Percentiles rank a stretch among this genome's conserved stretches.
Conservation (phyloP, 73 alveolate genomes). For the Durusdinium trenchii region DNA sequence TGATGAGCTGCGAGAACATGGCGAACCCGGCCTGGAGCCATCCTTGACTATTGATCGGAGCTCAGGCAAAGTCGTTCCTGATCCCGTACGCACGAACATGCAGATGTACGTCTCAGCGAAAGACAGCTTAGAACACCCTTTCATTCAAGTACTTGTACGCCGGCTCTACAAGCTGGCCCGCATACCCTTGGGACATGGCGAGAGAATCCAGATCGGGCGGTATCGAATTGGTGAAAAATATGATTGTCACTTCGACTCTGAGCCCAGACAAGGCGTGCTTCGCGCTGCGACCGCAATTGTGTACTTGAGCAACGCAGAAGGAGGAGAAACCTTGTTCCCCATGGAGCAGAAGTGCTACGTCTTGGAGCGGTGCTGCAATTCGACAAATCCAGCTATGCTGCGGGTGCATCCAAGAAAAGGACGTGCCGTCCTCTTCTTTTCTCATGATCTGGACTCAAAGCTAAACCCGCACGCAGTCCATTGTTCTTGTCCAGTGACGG, state of each 20-base stretch:
- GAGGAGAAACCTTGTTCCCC: slow-evolving; percentile 69
- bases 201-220: slow-evolving; percentile 63
- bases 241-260: slow-evolving; percentile 72
- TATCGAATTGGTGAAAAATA: slow-evolving; percentile 51
- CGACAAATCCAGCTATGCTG: neutral
- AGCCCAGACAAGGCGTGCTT: slow-evolving; percentile 1
- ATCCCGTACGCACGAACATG: slow-evolving; percentile 62
- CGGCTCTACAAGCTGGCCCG: slow-evolving; percentile 40
- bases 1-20: slow-evolving; percentile 11
- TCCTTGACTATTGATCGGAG: slow-evolving; percentile 62
- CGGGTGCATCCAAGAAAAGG: slow-evolving; percentile 37
- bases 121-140: slow-evolving; percentile 36
- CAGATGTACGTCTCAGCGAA: slow-evolving; percentile 24
- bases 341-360: slow-evolving; percentile 47
- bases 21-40: slow-evolving; percentile 34
- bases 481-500: slow-evolving; percentile 52
- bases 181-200: slow-evolving; percentile 63
- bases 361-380: neutral
- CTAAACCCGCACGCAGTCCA: slow-evolving; percentile 28
- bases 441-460: slow-evolving; percentile 40
- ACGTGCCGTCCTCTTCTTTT: slow-evolving; percentile 20
- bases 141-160: neutral
- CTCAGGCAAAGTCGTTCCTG: slow-evolving; percentile 38
- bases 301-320: slow-evolving; percentile 42
- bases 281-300: slow-evolving; percentile 60